phyloP scores from a whole-genome alignment of 345 rosid species.

The Gossypium bickii region DNA sequence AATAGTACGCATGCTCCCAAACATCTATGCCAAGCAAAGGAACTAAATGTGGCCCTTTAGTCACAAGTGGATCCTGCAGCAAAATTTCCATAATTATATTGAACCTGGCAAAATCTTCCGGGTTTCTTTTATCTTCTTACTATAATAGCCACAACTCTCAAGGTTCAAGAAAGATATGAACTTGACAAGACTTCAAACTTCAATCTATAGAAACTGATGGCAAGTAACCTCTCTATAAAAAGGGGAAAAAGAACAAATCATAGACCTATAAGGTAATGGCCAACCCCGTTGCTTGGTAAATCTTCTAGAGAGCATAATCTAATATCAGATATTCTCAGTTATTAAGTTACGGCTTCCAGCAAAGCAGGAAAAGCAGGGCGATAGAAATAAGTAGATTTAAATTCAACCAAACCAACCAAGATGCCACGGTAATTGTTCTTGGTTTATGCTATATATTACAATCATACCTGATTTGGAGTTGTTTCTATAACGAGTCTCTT shows the following conservation, averaged over 20 bases:
- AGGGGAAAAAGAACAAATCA: not conserved
- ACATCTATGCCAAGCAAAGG: slow-evolving; percentile 93
- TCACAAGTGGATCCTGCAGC: slow-evolving; percentile 78
- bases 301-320: too few species aligned
- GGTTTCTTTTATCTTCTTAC: not conserved
- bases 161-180: not conserved
- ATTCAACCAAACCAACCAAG: not conserved
- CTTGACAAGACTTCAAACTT: not conserved
- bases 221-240: not conserved
- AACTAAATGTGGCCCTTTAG: slow-evolving; percentile 68
- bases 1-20: slow-evolving; percentile 99
- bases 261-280: not conserved
- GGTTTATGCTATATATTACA: not conserved
- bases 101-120: not conserved
- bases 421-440: not conserved
- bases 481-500: slow-evolving; percentile 91
- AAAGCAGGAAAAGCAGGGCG: not conserved
- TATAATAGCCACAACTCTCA: not conserved
- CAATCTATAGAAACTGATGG: not conserved
- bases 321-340: too few species aligned
- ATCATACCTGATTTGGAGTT: slow-evolving; percentile 78
- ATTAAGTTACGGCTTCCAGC: not conserved
- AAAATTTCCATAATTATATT: slow-evolving; percentile 1
- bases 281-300: not conserved
- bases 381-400: not conserved